Evolutionary conservation across 108 stramenopile genomes (phyloP).

Genomic region (Aurantiochytrium sp.): DNA sequence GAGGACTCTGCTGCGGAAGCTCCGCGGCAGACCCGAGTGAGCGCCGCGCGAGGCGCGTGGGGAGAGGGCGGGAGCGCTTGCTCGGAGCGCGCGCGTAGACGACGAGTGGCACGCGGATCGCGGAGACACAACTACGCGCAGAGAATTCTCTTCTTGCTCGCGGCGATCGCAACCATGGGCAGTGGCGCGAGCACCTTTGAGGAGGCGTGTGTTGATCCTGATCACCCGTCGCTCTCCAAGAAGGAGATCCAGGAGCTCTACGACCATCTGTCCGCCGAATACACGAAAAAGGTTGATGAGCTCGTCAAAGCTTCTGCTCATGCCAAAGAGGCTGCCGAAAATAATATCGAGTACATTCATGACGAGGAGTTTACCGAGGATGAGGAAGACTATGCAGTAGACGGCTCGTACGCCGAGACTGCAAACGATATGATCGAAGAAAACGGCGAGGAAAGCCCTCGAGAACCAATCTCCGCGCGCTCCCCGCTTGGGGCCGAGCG

Average conservation of each 20-base stretch:
- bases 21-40: no score
- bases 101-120: no score
- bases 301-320: background rate
- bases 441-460: no score
- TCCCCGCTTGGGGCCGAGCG: no score
- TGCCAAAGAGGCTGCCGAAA: background rate
- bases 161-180: background rate
- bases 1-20: no score
- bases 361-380: background rate
- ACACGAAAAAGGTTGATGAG: background rate
- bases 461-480: no score
- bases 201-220: background rate
- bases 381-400: background rate
- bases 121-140: no score
- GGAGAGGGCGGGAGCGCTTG: no score
- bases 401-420: background rate
- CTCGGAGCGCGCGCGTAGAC: no score
- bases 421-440: no score
- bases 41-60: no score
- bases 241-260: conserved; percentile 13
- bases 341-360: background rate
- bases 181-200: background rate
- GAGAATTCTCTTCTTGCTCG: no score
- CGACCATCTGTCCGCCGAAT: background rate
- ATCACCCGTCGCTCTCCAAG: background rate